Evolutionary conservation across 2,329 filamentous ascomycete species (phyloP).

Genomic region (Xylaria multiplex): DNA sequence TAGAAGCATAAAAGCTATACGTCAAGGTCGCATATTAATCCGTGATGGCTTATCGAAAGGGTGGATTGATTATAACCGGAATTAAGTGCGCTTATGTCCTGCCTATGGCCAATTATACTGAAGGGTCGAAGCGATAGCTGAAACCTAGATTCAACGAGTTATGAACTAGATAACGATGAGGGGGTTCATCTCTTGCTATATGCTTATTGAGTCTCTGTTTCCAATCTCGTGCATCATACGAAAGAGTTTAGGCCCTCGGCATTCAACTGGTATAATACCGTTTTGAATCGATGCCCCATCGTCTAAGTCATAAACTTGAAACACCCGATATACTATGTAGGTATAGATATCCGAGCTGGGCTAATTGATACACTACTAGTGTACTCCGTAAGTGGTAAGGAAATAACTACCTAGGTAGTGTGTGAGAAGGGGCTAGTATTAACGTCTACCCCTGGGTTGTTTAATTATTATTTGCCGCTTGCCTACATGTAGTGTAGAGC

Average conservation of each 20-base stretch:
- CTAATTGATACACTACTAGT: background rate
- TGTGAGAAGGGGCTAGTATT: background rate
- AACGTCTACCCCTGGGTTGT: slow-evolving; percentile 5
- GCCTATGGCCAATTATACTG: background rate
- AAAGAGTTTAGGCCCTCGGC: background rate
- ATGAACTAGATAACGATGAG: background rate
- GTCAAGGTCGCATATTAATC: slow-evolving; percentile 7
- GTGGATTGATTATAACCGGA: background rate
- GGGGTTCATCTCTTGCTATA: background rate
- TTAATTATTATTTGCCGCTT: slow-evolving; percentile 1
- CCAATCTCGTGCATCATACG: background rate
- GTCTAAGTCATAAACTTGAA: background rate
- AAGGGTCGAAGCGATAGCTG: background rate
- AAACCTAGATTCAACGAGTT: background rate
- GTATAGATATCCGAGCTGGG: background rate
- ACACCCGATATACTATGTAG: background rate
- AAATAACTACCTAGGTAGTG: background rate
- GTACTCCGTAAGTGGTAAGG: too few relatives aligned
- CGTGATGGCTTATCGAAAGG: background rate
- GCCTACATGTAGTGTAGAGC: background rate
- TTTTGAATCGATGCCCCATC: background rate
- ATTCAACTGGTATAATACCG: background rate
- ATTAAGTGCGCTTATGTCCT: background rate
- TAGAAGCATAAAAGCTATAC: slow-evolving; percentile 8
- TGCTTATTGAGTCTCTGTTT: background rate